Base-by-base conservation (phyloP, 1,284 basidiomycete species). In the Ustilago cynodontis region DNA sequence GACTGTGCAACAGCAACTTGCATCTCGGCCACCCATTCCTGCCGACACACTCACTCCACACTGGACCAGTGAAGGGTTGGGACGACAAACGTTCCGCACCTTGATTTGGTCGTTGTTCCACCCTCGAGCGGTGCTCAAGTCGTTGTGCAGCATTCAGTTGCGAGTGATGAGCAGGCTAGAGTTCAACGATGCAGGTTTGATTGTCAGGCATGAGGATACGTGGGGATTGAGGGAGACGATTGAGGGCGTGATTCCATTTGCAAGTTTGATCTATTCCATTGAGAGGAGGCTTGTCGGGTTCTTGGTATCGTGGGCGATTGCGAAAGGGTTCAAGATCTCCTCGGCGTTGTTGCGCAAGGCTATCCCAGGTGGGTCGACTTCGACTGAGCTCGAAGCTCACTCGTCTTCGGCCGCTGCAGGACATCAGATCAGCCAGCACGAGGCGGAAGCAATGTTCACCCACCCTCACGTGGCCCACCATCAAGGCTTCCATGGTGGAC, bases 171-270 rank as follows among this genome's bases (percentile, higher is more conserved):
- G 82, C 53, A 78, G 85, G 1, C 74, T 86, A 29, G 85, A 86
- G 66, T 86, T 86, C 74, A 86, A 86, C 71, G 85, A 86, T 50
- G 82, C 78, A 39, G 85, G 85, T 18, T 70, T 79, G 20, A 84
- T 86, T 43, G 84, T 85, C 3, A 71, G 82, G 28, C 85, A 86
- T 62, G 85, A 86, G 51, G 85, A 86, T 55, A 82, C 81, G 7
- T 86, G 85, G 85, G 81, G 85, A 9, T 29, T 85, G 58, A 71
- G 84, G 7, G 85, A 86, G 73, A 72, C 83, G 10, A 81, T 86
- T 41, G 85, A 85, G 49, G 84, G 82, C 14, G 74, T 80, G 28
- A 69, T 86, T 13, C 85, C 85, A 1, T 82, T 85, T 58, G 78
- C 80, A 1, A 81, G 81, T 26, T 47, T 83, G 4, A 59, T 83